A percentile compares a stretch with the other conserved stretches of the same genome.
phyloP scores from a whole-genome alignment of 2,329 filamentous ascomycete genomes.

The Epicoccum sorghinum region DNA sequence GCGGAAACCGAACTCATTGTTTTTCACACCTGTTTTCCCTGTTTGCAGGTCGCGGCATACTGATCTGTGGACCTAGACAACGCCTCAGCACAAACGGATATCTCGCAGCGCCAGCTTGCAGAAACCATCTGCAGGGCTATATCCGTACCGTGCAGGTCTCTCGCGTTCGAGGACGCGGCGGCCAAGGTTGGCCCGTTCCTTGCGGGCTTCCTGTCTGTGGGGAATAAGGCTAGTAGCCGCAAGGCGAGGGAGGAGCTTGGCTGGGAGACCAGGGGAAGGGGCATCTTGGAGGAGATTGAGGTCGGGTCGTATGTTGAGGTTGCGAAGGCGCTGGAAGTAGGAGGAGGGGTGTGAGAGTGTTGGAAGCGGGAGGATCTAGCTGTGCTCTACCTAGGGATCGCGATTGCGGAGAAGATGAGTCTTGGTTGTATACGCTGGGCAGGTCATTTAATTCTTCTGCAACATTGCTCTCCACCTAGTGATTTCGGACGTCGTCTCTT shows the following conservation, averaged over 20 bases:
- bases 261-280: constrained; percentile 44
- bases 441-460: too few species aligned
- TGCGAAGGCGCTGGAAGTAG: neutral
- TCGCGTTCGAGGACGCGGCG: constrained; percentile 35
- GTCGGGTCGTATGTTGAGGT: constrained; percentile 24
- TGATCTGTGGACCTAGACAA: constrained; percentile 29
- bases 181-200: constrained; percentile 39
- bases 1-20: too few species aligned
- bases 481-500: too few species aligned
- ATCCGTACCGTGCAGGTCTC: constrained; percentile 18
- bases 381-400: too few species aligned
- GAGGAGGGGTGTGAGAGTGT: too few species aligned
- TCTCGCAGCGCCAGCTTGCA: constrained; percentile 41
- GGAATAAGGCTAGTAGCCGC: constrained; percentile 44
- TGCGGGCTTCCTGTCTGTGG: constrained; percentile 41
- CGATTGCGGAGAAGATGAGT: too few species aligned
- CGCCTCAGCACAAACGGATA: constrained; percentile 33
- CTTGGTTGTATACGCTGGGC: too few species aligned
- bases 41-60: neutral
- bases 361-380: too few species aligned
- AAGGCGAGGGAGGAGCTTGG: constrained; percentile 50
- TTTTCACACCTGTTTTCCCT: too few species aligned
- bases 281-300: constrained; percentile 46
- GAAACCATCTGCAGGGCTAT: constrained; percentile 37
- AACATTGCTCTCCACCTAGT: too few species aligned